Conservation (phyloP, 208 protist species). For the Leishmania aethiopica region DNA sequence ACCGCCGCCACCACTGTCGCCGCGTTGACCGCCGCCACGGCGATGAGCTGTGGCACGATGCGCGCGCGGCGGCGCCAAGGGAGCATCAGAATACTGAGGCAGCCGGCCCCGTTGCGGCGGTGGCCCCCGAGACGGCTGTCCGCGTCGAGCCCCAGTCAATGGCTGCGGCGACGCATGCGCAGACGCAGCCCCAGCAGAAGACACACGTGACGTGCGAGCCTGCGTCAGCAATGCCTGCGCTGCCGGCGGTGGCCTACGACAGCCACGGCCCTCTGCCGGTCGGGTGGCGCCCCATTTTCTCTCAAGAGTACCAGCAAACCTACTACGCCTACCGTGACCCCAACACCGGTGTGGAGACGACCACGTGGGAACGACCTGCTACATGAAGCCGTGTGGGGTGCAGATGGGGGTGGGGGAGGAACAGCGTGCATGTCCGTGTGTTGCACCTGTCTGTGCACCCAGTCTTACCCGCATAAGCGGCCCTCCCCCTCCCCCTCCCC, state of each 20-base stretch:
- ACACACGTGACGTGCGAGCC: neutral
- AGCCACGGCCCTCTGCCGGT: conserved; percentile 38
- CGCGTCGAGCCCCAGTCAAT: neutral
- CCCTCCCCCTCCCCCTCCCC: neutral
- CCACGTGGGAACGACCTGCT: conserved; percentile 59
- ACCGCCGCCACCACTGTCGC: conserved; percentile 3
- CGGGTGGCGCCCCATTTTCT: conserved; percentile 71
- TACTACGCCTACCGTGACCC: conserved; percentile 79
- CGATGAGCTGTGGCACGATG: neutral
- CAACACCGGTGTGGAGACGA: conserved; percentile 52
- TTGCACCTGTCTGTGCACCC: neutral
- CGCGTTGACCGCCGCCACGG: neutral
- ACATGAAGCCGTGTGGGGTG: neutral
- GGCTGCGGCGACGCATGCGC: neutral
- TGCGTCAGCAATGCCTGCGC: neutral
- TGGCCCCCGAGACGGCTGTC: neutral
- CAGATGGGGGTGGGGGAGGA: neutral
- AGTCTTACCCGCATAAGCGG: neutral
- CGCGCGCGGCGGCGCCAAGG: neutral
- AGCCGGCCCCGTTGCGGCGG: neutral
- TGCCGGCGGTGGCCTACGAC: conserved; percentile 23
- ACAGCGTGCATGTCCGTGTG: neutral
- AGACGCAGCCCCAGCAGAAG: neutral
- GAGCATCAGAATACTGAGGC: neutral
- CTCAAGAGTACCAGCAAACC: conserved; percentile 60